phyloP scores from a whole-genome alignment of 495 filamentous ascomycete genomes.

The Podospora didyma region DNA sequence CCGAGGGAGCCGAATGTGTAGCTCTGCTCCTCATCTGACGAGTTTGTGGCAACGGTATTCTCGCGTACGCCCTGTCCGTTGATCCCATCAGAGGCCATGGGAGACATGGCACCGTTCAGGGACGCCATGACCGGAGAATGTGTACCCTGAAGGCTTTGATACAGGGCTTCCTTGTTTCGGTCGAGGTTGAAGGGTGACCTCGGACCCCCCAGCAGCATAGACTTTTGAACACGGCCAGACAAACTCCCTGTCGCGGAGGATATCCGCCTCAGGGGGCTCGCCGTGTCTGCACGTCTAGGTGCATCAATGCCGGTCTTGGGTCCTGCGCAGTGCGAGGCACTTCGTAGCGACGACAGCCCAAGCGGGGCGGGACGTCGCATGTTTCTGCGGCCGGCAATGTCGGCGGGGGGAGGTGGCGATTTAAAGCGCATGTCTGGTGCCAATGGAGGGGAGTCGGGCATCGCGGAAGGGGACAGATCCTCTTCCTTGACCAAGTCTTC shows the following conservation, averaged over 20 bases:
- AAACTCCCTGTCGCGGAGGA: slow-evolving; percentile 37
- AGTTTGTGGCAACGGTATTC: slow-evolving; percentile 23
- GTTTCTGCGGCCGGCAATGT: slow-evolving; percentile 46
- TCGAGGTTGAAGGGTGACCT: slow-evolving; percentile 42
- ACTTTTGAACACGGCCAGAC: slow-evolving; percentile 39
- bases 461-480: slow-evolving; percentile 22
- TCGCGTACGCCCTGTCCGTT: slow-evolving; percentile 27
- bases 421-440: slow-evolving; percentile 31
- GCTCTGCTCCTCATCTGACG: slow-evolving; percentile 37
- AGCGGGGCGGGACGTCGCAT: slow-evolving; percentile 40
- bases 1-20: slow-evolving; percentile 26
- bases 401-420: slow-evolving; percentile 43
- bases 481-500: slow-evolving; percentile 20
- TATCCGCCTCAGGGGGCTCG: slow-evolving; percentile 45
- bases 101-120: slow-evolving; percentile 30
- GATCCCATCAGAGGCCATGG: slow-evolving; percentile 25
- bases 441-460: slow-evolving; percentile 24
- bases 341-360: slow-evolving; percentile 31
- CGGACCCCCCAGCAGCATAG: slow-evolving; percentile 30
- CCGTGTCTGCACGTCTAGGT: slow-evolving; percentile 30
- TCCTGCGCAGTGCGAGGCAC: slow-evolving; percentile 26
- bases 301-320: slow-evolving; percentile 39
- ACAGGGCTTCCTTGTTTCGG: slow-evolving; percentile 38
- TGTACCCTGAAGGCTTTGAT: slow-evolving; percentile 29
- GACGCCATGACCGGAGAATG: slow-evolving; percentile 36